Evolutionary conservation across 2,329 filamentous ascomycete species (phyloP), one percentile per base, ranked within the genome.

Genomic region (Stenocarpella maydis): DNA sequence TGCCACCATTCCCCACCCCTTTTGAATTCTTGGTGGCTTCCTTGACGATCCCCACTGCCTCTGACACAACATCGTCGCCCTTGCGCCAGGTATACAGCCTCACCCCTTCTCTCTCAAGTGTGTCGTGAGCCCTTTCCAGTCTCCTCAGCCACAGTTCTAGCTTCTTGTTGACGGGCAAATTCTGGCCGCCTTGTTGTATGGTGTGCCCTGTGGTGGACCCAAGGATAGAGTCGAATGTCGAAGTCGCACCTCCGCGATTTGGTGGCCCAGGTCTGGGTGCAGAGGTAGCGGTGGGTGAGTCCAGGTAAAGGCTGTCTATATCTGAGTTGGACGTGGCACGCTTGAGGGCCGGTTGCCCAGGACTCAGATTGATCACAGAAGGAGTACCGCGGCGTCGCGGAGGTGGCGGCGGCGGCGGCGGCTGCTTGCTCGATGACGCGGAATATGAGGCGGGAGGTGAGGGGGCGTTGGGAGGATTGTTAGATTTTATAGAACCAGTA

Each of bases 131-230:
- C 53, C 87, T 82, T 50, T 85, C 86, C 81, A 92, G 87, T 49
- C 93, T 82, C 68, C 90, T 86, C 71, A 85, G 84, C 93, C 92
- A 96, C 58, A 94, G 76, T 70, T 91, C 90, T 67, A 94, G 83
- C 73, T 92, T 91, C 80, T 91, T 93, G 78, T 88, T 93, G 15
- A 81, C 76, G 4, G 71, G 65, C 14, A 41, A 31, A 70, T 74
- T 66, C 55, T 15, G 70, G 12, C 67, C 67, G 3, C 41, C 34
- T 67, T 41, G 75, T 60, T 64, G 72, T 68, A n/a, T 72, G 69
- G 69, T 60, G 58, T 73, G 73, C 49, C 75, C 74, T 31, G 70
- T 73, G 54, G 67, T 72, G n/a, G 72, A 69, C 19, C 65, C 68
- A 26, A 72, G 67, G 31, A 70, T 71, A 9, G 52, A 67, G 34